These are phyloP conservation scores for Auriscalpium orientale DNA, from an alignment of 768 basidiomycete genomes.

Conservation along the genomic window DNA sequence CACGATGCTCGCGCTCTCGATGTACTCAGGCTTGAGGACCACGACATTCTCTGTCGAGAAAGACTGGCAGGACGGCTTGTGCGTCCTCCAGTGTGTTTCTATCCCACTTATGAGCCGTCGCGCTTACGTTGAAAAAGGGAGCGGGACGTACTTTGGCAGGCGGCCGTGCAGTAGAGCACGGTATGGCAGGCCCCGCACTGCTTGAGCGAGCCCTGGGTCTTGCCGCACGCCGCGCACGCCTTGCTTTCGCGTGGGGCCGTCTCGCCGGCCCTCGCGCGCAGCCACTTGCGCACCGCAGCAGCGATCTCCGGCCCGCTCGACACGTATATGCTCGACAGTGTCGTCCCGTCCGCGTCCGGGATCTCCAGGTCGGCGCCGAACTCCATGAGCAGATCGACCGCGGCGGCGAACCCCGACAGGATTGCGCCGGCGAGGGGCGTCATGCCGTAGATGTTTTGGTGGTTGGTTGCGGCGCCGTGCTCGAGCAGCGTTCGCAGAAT, in stretches of 20 bases:
- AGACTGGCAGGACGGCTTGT: slow-evolving; percentile 40
- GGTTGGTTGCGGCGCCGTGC: slow-evolving; percentile 41
- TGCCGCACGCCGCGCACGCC: slow-evolving; percentile 34
- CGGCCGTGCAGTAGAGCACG: slow-evolving; percentile 39
- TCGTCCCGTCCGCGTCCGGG: slow-evolving; percentile 31
- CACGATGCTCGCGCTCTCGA: slow-evolving; percentile 1
- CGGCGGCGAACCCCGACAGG: slow-evolving; percentile 8
- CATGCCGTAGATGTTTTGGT: slow-evolving; percentile 41
- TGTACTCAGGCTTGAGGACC: slow-evolving; percentile 39
- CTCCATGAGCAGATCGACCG: slow-evolving; percentile 41
- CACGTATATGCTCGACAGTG: slow-evolving; percentile 23
- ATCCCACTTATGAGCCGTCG: background rate
- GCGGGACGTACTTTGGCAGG: slow-evolving; percentile 42
- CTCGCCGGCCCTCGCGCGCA: slow-evolving; percentile 37
- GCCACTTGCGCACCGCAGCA: slow-evolving; percentile 38
- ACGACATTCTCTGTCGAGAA: slow-evolving; percentile 37
- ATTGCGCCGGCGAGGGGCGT: slow-evolving; percentile 32
- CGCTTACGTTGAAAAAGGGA: background rate
- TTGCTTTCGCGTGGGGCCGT: slow-evolving; percentile 36
- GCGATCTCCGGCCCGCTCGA: slow-evolving; percentile 36
- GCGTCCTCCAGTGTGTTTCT: slow-evolving; percentile 41
- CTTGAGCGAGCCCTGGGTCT: slow-evolving; percentile 34
- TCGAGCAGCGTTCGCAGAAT: slow-evolving; percentile 35
- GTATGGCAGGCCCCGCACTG: slow-evolving; percentile 24
- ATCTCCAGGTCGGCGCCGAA: slow-evolving; percentile 38